Conservation (phyloP, 1,284 basidiomycete genomes). For the Volvariella surrecta region DNA sequence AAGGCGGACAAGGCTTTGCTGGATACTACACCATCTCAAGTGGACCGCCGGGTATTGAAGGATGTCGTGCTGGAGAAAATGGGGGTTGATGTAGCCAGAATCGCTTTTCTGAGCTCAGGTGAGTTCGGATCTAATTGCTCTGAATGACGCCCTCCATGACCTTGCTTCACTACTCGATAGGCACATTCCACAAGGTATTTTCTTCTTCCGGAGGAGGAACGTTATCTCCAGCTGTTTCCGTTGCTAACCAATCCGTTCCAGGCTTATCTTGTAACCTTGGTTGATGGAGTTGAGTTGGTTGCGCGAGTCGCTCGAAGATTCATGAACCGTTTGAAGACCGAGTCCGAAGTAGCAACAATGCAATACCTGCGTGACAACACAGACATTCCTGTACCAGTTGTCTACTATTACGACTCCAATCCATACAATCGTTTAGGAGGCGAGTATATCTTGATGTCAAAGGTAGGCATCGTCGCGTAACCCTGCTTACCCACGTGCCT, state of each 20-base stretch:
- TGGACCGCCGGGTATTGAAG: constrained; percentile 62
- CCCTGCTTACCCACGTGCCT: constrained; percentile 2
- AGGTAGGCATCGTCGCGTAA: constrained; percentile 33
- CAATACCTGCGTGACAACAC: constrained; percentile 63
- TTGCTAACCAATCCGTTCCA: constrained; percentile 19
- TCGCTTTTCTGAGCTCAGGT: constrained; percentile 69
- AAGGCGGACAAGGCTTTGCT: constrained; percentile 51
- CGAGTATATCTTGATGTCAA: constrained; percentile 79
- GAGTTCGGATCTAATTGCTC: constrained; percentile 20
- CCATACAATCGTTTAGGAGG: constrained; percentile 76
- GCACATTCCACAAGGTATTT: constrained; percentile 67
- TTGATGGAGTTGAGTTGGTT: constrained; percentile 51
- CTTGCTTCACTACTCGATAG: constrained; percentile 24
- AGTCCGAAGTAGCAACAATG: constrained; percentile 78
- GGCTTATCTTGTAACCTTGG: constrained; percentile 71
- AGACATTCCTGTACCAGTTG: constrained; percentile 58
- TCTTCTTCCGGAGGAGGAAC: not conserved
- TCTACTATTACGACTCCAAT: constrained; percentile 71
- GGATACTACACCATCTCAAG: constrained; percentile 54
- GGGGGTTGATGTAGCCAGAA: constrained; percentile 53
- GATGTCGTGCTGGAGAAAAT: constrained; percentile 69
- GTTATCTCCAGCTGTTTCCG: not conserved
- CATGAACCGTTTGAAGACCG: constrained; percentile 76
- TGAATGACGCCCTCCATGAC: not conserved
- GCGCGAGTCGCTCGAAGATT: constrained; percentile 73